A percentile compares a stretch with the other conserved stretches of the same genome.
Conservation (phyloP, 495 filamentous ascomycete species). For the Hypoxylon intermedium region DNA sequence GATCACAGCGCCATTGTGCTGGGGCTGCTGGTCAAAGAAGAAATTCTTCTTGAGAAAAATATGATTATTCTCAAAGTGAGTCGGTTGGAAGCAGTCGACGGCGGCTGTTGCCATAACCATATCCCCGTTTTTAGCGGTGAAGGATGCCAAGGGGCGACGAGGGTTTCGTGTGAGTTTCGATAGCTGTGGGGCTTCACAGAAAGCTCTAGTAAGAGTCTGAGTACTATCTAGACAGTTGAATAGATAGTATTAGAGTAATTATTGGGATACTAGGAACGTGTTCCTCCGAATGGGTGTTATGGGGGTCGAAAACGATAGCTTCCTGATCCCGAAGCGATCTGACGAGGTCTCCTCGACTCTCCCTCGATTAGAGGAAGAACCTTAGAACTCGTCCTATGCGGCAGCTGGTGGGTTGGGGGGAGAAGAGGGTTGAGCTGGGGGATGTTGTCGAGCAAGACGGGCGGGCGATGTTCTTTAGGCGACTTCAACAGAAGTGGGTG, state of each 20-base stretch:
- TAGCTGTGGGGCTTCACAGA: conserved; percentile 20
- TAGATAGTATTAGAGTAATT: conserved; percentile 31
- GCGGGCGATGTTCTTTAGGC: conserved; percentile 52
- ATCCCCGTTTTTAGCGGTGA: conserved; percentile 45
- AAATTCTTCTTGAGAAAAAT: conserved; percentile 54
- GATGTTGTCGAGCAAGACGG: conserved; percentile 60
- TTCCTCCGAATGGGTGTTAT: conserved; percentile 64
- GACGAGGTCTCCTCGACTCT: conserved; percentile 91
- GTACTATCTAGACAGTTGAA: conserved; percentile 23
- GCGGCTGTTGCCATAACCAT: conserved; percentile 63
- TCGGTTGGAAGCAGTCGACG: conserved; percentile 52
- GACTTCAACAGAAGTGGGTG: conserved; percentile 60
- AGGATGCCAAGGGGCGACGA: conserved; percentile 19
- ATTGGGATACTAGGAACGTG: conserved; percentile 30
- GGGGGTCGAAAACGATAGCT: conserved; percentile 84
- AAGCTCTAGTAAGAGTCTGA: conserved; percentile 16
- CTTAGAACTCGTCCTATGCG: conserved; percentile 95
- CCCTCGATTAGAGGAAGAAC: conserved; percentile 96
- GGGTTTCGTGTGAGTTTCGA: conserved; percentile 17
- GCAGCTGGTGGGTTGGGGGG: conserved; percentile 79
- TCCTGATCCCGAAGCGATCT: conserved; percentile 80
- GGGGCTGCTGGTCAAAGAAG: conserved; percentile 43
- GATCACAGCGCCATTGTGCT: conserved; percentile 46
- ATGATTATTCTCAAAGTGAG: conserved; percentile 54
- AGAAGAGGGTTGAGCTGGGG: conserved; percentile 62